Conservation (phyloP, 108 stramenopile species). For the Halocafeteria seosinensis region DNA sequence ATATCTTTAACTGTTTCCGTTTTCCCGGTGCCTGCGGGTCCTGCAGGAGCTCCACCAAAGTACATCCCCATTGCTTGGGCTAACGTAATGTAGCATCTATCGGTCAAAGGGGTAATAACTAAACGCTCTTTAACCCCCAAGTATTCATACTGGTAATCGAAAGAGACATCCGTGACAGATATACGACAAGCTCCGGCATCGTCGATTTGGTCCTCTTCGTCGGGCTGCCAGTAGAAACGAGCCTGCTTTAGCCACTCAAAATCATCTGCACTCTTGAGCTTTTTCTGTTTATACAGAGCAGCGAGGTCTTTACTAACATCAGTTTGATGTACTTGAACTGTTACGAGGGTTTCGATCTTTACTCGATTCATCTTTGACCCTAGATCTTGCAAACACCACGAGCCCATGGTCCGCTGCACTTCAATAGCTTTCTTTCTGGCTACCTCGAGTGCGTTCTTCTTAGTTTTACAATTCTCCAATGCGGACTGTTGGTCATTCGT, state of each 20-base stretch:
- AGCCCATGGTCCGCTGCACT: slow-evolving; percentile 25
- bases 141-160: slow-evolving; percentile 29
- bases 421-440: slow-evolving; percentile 27
- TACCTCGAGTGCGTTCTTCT: slow-evolving; percentile 30
- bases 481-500: slow-evolving; percentile 36
- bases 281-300: slow-evolving; percentile 21
- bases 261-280: slow-evolving; percentile 13
- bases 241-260: slow-evolving; percentile 45
- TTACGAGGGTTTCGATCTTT: slow-evolving; percentile 46
- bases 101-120: slow-evolving; percentile 45
- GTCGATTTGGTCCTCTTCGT: not conserved
- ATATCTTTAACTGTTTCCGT: slow-evolving; percentile 46
- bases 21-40: slow-evolving; percentile 43
- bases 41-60: slow-evolving; percentile 41
- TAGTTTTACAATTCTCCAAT: slow-evolving; percentile 20
- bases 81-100: slow-evolving; percentile 41
- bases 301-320: slow-evolving; percentile 32
- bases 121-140: slow-evolving; percentile 39
- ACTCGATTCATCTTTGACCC: slow-evolving; percentile 46
- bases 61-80: slow-evolving; percentile 42
- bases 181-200: slow-evolving; percentile 10
- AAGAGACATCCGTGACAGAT: slow-evolving; percentile 39
- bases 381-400: slow-evolving; percentile 43
- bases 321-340: slow-evolving; percentile 42
- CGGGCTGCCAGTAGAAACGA: slow-evolving; percentile 26